phyloP scores from a whole-genome alignment of 177 flowering plant genomes.

The Vitis hybrid region DNA sequence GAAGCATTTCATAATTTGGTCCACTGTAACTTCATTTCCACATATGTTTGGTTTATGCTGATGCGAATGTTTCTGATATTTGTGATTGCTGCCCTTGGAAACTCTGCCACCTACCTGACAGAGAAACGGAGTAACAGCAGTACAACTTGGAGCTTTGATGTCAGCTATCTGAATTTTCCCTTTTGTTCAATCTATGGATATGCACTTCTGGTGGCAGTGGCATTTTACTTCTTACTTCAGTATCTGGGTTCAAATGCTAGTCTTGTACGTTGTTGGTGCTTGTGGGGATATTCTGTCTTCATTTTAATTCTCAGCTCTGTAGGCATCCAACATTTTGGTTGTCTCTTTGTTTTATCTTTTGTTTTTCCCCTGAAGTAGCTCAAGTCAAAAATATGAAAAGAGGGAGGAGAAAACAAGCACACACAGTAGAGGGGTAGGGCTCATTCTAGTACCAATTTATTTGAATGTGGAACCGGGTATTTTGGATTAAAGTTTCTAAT shows the following conservation, averaged over 20 bases:
- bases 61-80: slow-evolving; percentile 11
- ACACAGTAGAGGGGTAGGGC: too few relatives aligned
- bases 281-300: slow-evolving; percentile 99
- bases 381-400: too few relatives aligned
- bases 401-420: too few relatives aligned
- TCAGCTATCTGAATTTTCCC: slow-evolving; percentile 72
- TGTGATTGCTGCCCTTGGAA: slow-evolving; percentile 86
- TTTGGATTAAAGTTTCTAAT: too few relatives aligned
- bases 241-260: slow-evolving; percentile 74
- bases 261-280: slow-evolving; percentile 85
- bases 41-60: not conserved
- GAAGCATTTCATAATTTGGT: not conserved
- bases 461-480: too few relatives aligned
- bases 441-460: too few relatives aligned
- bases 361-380: too few relatives aligned
- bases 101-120: slow-evolving; percentile 82
- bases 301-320: slow-evolving; percentile 64
- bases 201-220: slow-evolving; percentile 69
- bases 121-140: slow-evolving; percentile 39
- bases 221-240: slow-evolving; percentile 81
- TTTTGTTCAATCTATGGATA: slow-evolving; percentile 71
- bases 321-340: slow-evolving; percentile 31
- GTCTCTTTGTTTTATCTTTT: not conserved
- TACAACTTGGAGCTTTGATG: slow-evolving; percentile 81
- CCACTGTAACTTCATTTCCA: not conserved